These are phyloP conservation scores for Ceratobasidium sp. DNA, from an alignment of 1,284 basidiomycete genomes.

Conservation along the genomic window DNA sequence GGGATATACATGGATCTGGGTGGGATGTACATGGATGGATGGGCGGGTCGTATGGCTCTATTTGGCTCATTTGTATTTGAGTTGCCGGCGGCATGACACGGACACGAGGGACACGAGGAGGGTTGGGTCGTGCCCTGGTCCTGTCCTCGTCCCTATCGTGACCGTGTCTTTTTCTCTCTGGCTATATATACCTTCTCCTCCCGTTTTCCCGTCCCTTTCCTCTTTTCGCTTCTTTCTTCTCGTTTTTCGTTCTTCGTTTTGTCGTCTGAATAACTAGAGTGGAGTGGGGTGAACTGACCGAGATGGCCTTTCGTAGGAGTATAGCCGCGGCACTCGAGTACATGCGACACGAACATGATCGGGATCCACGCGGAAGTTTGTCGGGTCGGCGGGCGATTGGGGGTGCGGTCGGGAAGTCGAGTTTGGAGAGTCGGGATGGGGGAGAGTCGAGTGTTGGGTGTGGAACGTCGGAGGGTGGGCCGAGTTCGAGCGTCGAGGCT, in stretches of 20 bases:
- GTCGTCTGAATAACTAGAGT: background rate
- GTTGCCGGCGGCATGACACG: too few relatives aligned
- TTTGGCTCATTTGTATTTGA: too few relatives aligned
- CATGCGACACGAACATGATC: conserved; percentile 41
- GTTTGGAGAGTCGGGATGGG: background rate
- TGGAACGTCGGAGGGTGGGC: too few relatives aligned
- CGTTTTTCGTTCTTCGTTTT: background rate
- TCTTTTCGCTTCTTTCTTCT: background rate
- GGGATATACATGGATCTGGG: too few relatives aligned
- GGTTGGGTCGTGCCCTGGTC: too few relatives aligned
- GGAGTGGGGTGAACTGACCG: background rate
- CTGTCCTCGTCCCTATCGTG: too few relatives aligned
- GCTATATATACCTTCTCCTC: too few relatives aligned
- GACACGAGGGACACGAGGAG: too few relatives aligned
- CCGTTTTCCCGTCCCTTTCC: background rate
- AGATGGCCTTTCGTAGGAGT: conserved; percentile 31
- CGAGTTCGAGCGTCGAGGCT: background rate
- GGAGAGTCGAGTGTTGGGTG: background rate
- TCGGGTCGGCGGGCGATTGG: conserved; percentile 21
- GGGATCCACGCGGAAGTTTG: conserved; percentile 21
- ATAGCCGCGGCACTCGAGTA: conserved; percentile 45
- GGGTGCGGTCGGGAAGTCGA: background rate
- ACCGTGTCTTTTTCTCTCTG: too few relatives aligned
- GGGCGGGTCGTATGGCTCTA: too few relatives aligned
- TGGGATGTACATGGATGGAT: too few relatives aligned